These are phyloP conservation scores for Pyrrhoderma lamaoense DNA, from an alignment of 1,284 basidiomycete genomes.

Conservation along the genomic window DNA sequence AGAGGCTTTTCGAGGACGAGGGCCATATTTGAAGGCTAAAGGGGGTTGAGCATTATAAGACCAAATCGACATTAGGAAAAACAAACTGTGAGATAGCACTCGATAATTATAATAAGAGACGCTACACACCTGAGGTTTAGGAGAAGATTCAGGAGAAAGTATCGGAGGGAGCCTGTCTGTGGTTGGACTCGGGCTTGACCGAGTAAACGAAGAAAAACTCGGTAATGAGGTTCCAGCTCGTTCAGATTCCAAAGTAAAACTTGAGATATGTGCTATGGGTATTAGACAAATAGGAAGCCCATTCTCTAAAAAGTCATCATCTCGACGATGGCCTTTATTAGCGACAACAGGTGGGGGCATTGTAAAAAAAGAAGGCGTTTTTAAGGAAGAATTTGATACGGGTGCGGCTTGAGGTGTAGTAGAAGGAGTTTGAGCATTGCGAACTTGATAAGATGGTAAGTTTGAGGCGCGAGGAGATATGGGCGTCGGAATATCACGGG, in stretches of 20 bases:
- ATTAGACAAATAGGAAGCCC: slow-evolving; percentile 33
- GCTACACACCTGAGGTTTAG: slow-evolving; percentile 12
- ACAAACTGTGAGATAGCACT: background rate
- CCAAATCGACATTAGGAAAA: too few relatives aligned
- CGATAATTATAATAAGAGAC: background rate
- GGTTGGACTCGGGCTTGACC: slow-evolving; percentile 10
- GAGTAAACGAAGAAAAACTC: slow-evolving; percentile 15
- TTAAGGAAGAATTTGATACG: slow-evolving; percentile 19
- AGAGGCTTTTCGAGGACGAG: slow-evolving; percentile 25
- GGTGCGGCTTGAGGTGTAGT: slow-evolving; percentile 21
- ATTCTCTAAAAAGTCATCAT: slow-evolving; percentile 15
- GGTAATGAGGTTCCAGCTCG: slow-evolving; percentile 15
- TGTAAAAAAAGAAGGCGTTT: slow-evolving; percentile 22
- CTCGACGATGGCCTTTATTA: slow-evolving; percentile 22
- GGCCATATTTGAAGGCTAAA: slow-evolving; percentile 1
- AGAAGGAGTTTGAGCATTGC: slow-evolving; percentile 24
- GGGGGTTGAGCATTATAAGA: too few relatives aligned
- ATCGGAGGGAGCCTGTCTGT: slow-evolving; percentile 17
- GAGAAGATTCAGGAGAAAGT: slow-evolving; percentile 3
- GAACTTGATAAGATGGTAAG: slow-evolving; percentile 13
- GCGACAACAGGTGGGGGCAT: slow-evolving; percentile 19
- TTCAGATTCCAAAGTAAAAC: slow-evolving; percentile 11
- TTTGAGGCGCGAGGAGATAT: slow-evolving; percentile 37
- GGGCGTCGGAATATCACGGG: slow-evolving; percentile 53
- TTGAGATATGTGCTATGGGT: slow-evolving; percentile 33